Base-by-base conservation (phyloP, 1,284 basidiomycete genomes). In the Ustilago lituana region DNA sequence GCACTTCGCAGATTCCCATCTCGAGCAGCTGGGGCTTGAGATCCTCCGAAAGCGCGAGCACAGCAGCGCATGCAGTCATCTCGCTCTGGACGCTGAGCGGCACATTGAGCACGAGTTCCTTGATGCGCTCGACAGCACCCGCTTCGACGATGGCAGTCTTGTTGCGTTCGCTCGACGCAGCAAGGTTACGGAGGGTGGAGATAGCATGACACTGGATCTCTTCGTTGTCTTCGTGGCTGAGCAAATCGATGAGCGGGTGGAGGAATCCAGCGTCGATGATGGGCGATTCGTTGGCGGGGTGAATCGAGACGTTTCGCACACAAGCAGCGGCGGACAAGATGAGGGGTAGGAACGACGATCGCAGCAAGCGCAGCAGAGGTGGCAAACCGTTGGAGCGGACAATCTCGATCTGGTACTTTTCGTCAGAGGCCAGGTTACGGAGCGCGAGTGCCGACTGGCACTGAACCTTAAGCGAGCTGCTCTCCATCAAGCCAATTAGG, bases 161-260 rank as follows among this genome's bases (percentile, higher is more conserved):
- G 86, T 98, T 99, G 86, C 94, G 93, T 86, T 98, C 95, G 39
- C 91, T 94, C 80, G 92, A 94, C 0, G 96, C 96, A 1, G 96
- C 96, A 12, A 98, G 87, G 82, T 99, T 99, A 31, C 96, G 89
- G 51, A 99, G 86, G 0, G 96, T 99, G 24, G 93, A 96, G 74
- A 99, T 99, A n/a, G 96, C 96, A 80, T 99, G 96, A 79, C 96
- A 98, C 83, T 98, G 95, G 29, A 99, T 94, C 84, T 99, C 96
- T 84, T 99, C 96, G 82, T 98, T 98, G 83, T 99, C 96, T 83
- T 87, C 97, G 85, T 98, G 98, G 5, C 93, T 93, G 35, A 99
- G 86, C 33, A 98, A 87, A 80, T 93, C 94, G 83, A 99, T 98
- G 37, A 99, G 85, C 1, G 96, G 96, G 79, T 94, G 90, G 52